These are phyloP conservation scores for Dichomitus squalens DNA, from an alignment of 1,284 basidiomycete species.

Conservation along the genomic window DNA sequence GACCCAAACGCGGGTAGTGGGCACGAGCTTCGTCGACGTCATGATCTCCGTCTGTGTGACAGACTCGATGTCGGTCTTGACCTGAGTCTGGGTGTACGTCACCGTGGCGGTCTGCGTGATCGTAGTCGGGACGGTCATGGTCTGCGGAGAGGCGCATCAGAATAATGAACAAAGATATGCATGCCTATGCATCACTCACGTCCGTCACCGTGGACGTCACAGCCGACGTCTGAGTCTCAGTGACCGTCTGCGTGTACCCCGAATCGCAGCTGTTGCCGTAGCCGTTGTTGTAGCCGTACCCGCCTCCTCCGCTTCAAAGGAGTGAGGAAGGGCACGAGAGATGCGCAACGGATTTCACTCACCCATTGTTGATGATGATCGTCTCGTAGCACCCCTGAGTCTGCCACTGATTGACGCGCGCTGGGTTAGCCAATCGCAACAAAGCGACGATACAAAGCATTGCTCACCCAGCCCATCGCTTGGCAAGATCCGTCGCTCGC, in stretches of 20 bases:
- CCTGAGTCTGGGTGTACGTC: slow-evolving; percentile 23
- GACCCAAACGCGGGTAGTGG: slow-evolving; percentile 64
- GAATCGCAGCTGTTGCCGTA: slow-evolving; percentile 25
- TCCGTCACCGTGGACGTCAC: slow-evolving; percentile 29
- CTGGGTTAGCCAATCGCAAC: background rate
- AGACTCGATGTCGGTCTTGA: slow-evolving; percentile 32
- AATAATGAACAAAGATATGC: no score
- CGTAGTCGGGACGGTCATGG: slow-evolving; percentile 37
- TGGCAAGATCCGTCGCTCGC: slow-evolving; percentile 54
- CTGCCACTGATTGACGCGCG: slow-evolving; percentile 34
- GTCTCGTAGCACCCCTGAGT: slow-evolving; percentile 64
- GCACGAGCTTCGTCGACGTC: slow-evolving; percentile 56
- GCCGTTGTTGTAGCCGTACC: slow-evolving; percentile 23
- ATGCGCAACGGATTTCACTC: slow-evolving; percentile 9
- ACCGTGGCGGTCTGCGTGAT: slow-evolving; percentile 28
- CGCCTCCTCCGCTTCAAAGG: slow-evolving; percentile 14
- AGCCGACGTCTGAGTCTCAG: slow-evolving; percentile 39
- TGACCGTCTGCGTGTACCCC: slow-evolving; percentile 32
- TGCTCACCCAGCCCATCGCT: slow-evolving; percentile 57
- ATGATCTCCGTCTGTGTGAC: slow-evolving; percentile 46
- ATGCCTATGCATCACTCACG: slow-evolving; percentile 1
- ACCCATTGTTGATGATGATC: slow-evolving; percentile 61
- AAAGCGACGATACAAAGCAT: background rate
- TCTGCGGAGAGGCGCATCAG: slow-evolving; percentile 26
- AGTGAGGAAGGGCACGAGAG: background rate